Evolutionary conservation across 2,329 filamentous ascomycete species (phyloP).

Genomic region (Trichoderma asperellum): DNA sequence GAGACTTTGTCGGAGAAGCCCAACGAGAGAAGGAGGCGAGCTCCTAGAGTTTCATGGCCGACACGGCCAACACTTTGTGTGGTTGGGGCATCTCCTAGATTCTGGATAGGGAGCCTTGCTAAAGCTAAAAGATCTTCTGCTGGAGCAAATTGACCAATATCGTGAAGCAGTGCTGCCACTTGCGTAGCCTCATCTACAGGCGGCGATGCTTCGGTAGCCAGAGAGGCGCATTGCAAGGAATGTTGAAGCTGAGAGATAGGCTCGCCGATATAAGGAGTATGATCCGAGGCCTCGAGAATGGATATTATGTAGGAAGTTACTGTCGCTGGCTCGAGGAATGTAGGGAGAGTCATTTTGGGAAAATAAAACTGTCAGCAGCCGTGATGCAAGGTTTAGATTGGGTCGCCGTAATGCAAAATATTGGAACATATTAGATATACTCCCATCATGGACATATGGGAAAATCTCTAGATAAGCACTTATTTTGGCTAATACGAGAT

Average conservation of each 20-base stretch:
- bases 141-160: conserved; percentile 8
- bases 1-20: conserved; percentile 7
- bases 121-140: conserved; percentile 11
- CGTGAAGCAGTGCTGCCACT: conserved; percentile 4
- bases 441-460: not conserved
- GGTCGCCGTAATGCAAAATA: not conserved
- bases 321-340: not conserved
- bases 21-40: not conserved
- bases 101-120: conserved; percentile 5
- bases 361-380: not conserved
- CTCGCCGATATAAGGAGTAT: conserved; percentile 10
- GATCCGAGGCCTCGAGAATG: not conserved
- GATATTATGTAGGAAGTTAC: conserved; percentile 9
- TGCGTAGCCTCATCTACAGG: conserved; percentile 9
- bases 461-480: not conserved
- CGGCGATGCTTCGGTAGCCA: not conserved
- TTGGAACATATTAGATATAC: not conserved
- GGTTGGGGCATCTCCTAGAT: not conserved
- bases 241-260: conserved; percentile 17
- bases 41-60: conserved; percentile 5
- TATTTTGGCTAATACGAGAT: not conserved
- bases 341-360: not conserved
- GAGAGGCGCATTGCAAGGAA: conserved; percentile 7
- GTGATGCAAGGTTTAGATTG: not conserved
- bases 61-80: conserved; percentile 11